Evolutionary conservation across 352 stramenopile species (phyloP).

Genomic region (Globisporangium mamillatum): DNA sequence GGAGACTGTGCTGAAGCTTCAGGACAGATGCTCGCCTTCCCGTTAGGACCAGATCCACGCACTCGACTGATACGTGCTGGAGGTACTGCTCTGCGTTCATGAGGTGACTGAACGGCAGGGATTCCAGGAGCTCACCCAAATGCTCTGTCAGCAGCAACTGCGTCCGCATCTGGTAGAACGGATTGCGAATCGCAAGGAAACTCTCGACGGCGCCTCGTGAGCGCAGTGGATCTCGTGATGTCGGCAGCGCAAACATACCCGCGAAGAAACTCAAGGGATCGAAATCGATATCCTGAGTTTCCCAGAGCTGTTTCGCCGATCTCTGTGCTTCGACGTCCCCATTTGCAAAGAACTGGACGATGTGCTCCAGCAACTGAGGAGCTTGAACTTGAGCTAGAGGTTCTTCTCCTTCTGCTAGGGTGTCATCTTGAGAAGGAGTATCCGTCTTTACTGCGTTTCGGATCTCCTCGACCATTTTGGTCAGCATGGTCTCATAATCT

Average conservation of each 20-base stretch:
- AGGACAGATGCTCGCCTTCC: not conserved
- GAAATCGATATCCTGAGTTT: not conserved
- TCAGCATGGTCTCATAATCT: not conserved
- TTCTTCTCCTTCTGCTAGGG: not conserved
- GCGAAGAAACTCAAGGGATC: not conserved
- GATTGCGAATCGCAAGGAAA: constrained; percentile 4
- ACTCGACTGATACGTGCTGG: not conserved
- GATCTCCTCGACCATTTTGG: not conserved
- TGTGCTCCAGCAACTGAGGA: not conserved
- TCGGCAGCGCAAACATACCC: not conserved
- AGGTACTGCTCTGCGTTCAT: not conserved
- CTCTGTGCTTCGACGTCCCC: not conserved
- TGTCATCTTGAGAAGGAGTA: too few species aligned
- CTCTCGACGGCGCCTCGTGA: not conserved
- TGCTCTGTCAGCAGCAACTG: not conserved
- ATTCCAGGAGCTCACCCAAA: not conserved
- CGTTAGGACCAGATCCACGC: not conserved
- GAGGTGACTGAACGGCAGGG: not conserved
- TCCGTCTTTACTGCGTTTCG: not conserved
- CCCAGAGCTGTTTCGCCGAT: not conserved
- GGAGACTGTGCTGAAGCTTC: not conserved
- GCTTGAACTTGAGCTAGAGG: not conserved
- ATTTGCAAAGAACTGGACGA: not conserved
- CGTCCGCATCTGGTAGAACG: not conserved
- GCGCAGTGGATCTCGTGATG: not conserved